These are phyloP conservation scores for Ustilaginoidea virens DNA, from an alignment of 2,329 filamentous ascomycete species.

Conservation along the genomic window DNA sequence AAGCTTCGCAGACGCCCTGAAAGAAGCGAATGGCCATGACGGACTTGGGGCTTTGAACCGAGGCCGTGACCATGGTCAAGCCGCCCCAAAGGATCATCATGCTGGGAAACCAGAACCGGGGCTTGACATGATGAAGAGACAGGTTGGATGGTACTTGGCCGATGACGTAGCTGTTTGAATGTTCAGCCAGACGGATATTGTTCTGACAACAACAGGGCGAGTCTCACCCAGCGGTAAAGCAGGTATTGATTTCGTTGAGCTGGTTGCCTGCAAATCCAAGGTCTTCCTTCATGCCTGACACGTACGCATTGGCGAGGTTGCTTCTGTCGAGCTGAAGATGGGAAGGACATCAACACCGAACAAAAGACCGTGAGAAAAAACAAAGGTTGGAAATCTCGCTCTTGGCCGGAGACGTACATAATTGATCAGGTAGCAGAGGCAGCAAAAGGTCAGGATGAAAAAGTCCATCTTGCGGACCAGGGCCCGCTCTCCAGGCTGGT, in stretches of 20 bases:
- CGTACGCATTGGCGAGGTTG: conserved; percentile 22
- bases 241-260: conserved; percentile 36
- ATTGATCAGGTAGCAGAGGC: conserved; percentile 4
- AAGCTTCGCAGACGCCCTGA: conserved; percentile 22
- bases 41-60: conserved; percentile 19
- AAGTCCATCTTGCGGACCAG: conserved; percentile 43
- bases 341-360: neutral
- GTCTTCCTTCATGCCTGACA: conserved; percentile 33
- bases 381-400: too few species aligned
- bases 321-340: conserved; percentile 14
- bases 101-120: conserved; percentile 45
- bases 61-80: conserved; percentile 41
- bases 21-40: conserved; percentile 24
- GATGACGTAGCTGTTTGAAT: conserved; percentile 22
- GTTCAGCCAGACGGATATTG: neutral
- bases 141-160: conserved; percentile 49
- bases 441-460: conserved; percentile 6
- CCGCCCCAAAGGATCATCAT: conserved; percentile 51
- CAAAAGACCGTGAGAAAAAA: neutral
- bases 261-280: conserved; percentile 25
- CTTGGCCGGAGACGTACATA: too few species aligned
- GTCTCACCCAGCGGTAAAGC: conserved; percentile 42
- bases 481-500: conserved; percentile 23
- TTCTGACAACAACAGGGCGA: conserved; percentile 20
- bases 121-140: conserved; percentile 46